Evolutionary conservation across 345 rosid species (phyloP).

Genomic region (Combretum micranthum): DNA sequence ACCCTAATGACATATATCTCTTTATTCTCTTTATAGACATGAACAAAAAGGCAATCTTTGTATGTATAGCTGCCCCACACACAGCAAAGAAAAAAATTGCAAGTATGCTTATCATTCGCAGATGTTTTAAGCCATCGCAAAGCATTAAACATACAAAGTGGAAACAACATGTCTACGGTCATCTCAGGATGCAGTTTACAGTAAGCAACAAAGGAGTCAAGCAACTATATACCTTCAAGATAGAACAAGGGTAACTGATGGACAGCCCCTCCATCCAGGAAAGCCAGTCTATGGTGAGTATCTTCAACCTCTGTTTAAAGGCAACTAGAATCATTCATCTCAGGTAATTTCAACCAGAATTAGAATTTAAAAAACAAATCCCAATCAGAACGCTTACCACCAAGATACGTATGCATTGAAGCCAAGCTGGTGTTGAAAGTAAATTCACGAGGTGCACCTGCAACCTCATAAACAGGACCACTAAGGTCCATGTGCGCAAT

Average conservation of each 20-base stretch:
- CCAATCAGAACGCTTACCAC: conserved; percentile 41
- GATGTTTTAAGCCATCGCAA: no score
- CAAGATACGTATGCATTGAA: conserved; percentile 84
- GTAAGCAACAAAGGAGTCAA: background rate
- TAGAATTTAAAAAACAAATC: background rate
- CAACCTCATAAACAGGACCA: conserved; percentile 11
- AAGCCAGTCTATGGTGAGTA: conserved; percentile 54
- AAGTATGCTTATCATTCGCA: no score
- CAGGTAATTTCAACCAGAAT: background rate
- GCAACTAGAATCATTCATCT: conserved; percentile 4
- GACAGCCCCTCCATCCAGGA: conserved; percentile 72
- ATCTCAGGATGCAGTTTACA: background rate
- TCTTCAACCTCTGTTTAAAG: conserved; percentile 75
- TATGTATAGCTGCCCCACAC: no score
- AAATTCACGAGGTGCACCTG: conserved; percentile 26
- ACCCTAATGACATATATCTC: no score
- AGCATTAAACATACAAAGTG: no score
- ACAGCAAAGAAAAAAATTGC: no score
- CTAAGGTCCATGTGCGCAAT: conserved; percentile 13
- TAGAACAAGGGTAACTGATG: conserved; percentile 67
- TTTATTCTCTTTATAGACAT: no score
- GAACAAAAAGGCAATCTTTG: no score
- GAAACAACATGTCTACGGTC: background rate
- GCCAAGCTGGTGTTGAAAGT: conserved; percentile 72
- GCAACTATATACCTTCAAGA: conserved; percentile 62